Evolutionary conservation across 441 rosid genomes (phyloP).

Genomic region (Populus hybrid): DNA sequence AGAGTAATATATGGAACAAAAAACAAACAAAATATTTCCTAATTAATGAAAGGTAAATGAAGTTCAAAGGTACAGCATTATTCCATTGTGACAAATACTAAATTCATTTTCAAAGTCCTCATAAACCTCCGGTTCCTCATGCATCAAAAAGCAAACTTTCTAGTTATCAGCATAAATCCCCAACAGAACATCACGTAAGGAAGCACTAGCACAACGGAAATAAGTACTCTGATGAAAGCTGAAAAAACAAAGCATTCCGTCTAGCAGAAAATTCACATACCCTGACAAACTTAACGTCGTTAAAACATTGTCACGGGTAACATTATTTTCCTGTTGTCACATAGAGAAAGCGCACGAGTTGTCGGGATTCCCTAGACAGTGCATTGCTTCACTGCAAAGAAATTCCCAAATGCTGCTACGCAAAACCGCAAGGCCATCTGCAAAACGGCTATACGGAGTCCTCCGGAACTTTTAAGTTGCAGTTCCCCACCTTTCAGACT

Average conservation of each 20-base stretch:
- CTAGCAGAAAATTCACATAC: not conserved
- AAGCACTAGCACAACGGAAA: not conserved
- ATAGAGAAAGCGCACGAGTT: slow-evolving; percentile 91
- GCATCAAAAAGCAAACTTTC: not conserved
- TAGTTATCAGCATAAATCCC: not conserved
- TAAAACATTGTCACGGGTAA: slow-evolving; percentile 95
- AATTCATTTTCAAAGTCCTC: not conserved
- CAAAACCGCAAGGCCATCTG: slow-evolving; percentile 97
- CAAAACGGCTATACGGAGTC: slow-evolving; percentile 96
- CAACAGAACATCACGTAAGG: not conserved
- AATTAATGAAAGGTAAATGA: not conserved
- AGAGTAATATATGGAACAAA: not conserved
- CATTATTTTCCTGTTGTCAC: slow-evolving; percentile 91
- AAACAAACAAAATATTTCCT: not conserved
- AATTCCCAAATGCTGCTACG: slow-evolving; percentile 94
- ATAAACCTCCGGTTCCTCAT: not conserved
- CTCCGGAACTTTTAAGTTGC: slow-evolving; percentile 98
- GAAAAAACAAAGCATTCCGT: not conserved
- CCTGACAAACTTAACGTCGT: slow-evolving; percentile 71
- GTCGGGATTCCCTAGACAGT: slow-evolving; percentile 87
- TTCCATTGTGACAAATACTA: too few relatives aligned
- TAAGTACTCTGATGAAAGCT: not conserved
- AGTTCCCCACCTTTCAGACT: slow-evolving; percentile 93
- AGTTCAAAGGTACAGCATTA: not conserved
- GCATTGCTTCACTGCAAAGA: slow-evolving; percentile 94